Evolutionary conservation across 2,329 filamentous ascomycete genomes (phyloP), one percentile per base, ranked within the genome.

Genomic region (Claviceps fusiformis): DNA sequence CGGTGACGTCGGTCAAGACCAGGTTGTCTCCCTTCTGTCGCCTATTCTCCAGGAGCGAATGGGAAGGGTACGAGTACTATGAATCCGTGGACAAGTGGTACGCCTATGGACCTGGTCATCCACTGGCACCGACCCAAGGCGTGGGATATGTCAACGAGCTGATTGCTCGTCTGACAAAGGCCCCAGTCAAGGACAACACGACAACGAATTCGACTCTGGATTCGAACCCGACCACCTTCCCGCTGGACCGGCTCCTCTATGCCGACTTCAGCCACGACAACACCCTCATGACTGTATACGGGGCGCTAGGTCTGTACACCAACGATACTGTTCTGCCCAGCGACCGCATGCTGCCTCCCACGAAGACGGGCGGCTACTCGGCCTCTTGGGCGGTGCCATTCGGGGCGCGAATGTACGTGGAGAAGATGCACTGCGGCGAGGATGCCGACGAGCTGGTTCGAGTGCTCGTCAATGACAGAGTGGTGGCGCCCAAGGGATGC

Each of bases 201-300:
- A 82, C 76, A 54, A 89, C 85, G 6, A 95, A 96, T 68, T 74
- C 72, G 41, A 95, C 90, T 0, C 76, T 95, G 0, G 87, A 95
- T 66, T 71, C 72, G 5, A 75, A 82, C 56, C 71, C 78, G 0
- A 65, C 69, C 7, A 91, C 87, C 0, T 96, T 95, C 63, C 90
- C 91, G 0, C 72, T 95, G 0, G 76, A 78, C 58, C 70, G 73
- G 47, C 71, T 71, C 11, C 71, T 95, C 1, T 96, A 95, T 64
- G 90, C 89, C 0, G 91, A 96, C 69, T 95, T 96, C 65, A 88
- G 84, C 59, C 91, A 96, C 69, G 91, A 96, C 70, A 95, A 95
- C 67, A 83, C 86, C 65, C 89, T 96, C 82, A 81, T 80, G 35
- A 78, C 79, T 8, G 81, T 95, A 7, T 87, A 87, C 65, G 82